Evolutionary conservation across 805 yeast genomes (phyloP).

Genomic region (Metschnikowia reukaufii): DNA sequence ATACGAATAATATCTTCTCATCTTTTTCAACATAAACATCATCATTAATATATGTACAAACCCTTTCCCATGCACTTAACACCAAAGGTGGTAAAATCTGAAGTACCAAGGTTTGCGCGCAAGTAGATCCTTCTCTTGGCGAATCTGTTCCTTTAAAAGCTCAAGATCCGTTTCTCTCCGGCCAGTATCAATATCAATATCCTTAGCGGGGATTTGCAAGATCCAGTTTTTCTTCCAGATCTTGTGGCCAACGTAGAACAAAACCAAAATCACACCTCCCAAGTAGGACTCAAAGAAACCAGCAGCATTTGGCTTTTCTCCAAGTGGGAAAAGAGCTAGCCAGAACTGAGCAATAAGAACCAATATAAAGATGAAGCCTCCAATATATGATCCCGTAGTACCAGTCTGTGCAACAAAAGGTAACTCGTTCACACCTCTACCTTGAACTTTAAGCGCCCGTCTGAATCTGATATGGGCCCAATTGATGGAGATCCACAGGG

Average conservation of each 20-base stretch:
- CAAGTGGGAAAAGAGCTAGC: conserved; percentile 42
- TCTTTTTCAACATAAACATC: too few relatives aligned
- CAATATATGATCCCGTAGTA: conserved; percentile 35
- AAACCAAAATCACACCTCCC: conserved; percentile 47
- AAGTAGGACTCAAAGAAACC: conserved; percentile 46
- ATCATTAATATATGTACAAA: background rate
- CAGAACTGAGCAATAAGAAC: conserved; percentile 45
- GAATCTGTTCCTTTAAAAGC: conserved; percentile 44
- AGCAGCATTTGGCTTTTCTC: conserved; percentile 34
- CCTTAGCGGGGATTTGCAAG: conserved; percentile 42
- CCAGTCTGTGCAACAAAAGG: conserved; percentile 40
- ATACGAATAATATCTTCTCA: background rate
- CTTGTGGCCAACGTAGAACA: conserved; percentile 46
- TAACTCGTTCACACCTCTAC: conserved; percentile 37
- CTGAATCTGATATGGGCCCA: conserved; percentile 64
- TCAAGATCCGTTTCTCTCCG: conserved; percentile 62
- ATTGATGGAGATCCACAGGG: conserved; percentile 78
- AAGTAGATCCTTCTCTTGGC: conserved; percentile 24
- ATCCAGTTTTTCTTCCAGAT: conserved; percentile 48
- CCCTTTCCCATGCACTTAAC: conserved; percentile 20
- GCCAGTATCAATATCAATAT: conserved; percentile 64
- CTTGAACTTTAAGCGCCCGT: conserved; percentile 56
- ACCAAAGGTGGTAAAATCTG: conserved; percentile 38
- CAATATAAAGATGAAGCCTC: conserved; percentile 32
- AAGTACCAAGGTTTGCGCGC: conserved; percentile 34